phyloP scores from a whole-genome alignment of 1,284 basidiomycete genomes.

The Bjerkandera adusta region DNA sequence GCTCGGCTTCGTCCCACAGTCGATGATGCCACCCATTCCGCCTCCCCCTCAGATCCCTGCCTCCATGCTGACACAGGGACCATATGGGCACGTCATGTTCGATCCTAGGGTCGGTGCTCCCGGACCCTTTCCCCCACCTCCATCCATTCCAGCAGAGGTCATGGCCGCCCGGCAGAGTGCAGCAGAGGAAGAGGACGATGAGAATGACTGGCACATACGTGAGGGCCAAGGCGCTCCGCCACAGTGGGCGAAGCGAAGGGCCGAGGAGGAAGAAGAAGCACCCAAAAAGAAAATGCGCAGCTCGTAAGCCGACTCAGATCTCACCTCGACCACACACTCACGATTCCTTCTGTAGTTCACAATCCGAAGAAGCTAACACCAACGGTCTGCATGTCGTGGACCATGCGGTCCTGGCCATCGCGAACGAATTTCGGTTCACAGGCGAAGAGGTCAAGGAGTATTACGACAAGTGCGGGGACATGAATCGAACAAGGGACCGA shows the following conservation, averaged over 20 bases:
- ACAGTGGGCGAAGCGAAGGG: conserved; percentile 61
- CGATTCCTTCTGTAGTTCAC: neutral
- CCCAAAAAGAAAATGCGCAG: conserved; percentile 22
- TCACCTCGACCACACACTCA: no score
- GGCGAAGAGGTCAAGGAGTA: conserved; percentile 71
- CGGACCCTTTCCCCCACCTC: conserved; percentile 19
- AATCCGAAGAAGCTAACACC: neutral
- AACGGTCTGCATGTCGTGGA: conserved; percentile 57
- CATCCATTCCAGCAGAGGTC: conserved; percentile 21
- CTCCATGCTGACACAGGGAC: conserved; percentile 1
- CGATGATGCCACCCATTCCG: conserved; percentile 16
- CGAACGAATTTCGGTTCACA: conserved; percentile 63
- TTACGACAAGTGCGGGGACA: conserved; percentile 61
- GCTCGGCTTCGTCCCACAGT: conserved; percentile 16
- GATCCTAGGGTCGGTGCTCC: conserved; percentile 11
- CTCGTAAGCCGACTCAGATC: no score
- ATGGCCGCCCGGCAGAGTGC: conserved; percentile 28
- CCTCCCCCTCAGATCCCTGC: neutral
- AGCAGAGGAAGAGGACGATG: conserved; percentile 44
- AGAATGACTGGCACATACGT: conserved; percentile 60
- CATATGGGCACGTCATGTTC: conserved; percentile 1
- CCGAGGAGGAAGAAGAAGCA: conserved; percentile 34
- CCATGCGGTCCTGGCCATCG: conserved; percentile 58
- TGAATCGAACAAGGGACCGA: conserved; percentile 56
- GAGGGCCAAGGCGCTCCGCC: conserved; percentile 62